Conservation (phyloP, 108 stramenopile species). For the Schizochytrium sp. region DNA sequence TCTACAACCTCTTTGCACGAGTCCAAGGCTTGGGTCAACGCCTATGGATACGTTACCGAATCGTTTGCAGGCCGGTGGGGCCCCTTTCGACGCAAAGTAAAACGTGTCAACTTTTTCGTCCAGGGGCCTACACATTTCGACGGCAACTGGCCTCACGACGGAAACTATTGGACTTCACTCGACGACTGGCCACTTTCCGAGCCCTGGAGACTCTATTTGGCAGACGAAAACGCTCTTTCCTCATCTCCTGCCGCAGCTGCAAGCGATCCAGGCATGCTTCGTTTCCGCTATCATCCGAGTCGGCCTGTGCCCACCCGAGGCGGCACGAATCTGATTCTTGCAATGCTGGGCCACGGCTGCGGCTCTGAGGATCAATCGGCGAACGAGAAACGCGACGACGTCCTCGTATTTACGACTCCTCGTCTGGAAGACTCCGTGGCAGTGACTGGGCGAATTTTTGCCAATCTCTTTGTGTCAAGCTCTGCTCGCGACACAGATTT, state of each 20-base stretch:
- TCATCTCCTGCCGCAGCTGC: background rate
- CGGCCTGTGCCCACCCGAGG: conserved; percentile 24
- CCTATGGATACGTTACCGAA: background rate
- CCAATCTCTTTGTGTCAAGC: conserved; percentile 19
- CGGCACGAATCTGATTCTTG: conserved; percentile 26
- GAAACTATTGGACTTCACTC: conserved; percentile 36
- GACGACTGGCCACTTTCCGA: conserved; percentile 18
- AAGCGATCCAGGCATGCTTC: background rate
- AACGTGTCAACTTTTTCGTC: conserved; percentile 33
- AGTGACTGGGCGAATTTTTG: conserved; percentile 3
- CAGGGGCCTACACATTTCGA: background rate
- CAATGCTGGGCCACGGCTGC: conserved; percentile 11
- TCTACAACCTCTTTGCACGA: background rate
- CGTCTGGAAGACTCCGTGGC: background rate
- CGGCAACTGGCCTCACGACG: conserved; percentile 19
- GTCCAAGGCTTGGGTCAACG: background rate
- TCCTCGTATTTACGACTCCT: conserved; percentile 10
- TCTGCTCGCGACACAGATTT: conserved; percentile 35
- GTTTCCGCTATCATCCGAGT: conserved; percentile 6
- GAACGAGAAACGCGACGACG: conserved; percentile 17
- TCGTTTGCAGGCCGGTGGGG: background rate
- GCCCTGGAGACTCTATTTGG: conserved; percentile 1
- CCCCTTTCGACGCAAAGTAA: background rate
- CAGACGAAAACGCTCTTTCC: background rate
- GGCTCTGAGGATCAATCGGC: conserved; percentile 27